phyloP scores from a whole-genome alignment of 805 yeast genomes.

The Tetrapisispora taiwanensis region DNA sequence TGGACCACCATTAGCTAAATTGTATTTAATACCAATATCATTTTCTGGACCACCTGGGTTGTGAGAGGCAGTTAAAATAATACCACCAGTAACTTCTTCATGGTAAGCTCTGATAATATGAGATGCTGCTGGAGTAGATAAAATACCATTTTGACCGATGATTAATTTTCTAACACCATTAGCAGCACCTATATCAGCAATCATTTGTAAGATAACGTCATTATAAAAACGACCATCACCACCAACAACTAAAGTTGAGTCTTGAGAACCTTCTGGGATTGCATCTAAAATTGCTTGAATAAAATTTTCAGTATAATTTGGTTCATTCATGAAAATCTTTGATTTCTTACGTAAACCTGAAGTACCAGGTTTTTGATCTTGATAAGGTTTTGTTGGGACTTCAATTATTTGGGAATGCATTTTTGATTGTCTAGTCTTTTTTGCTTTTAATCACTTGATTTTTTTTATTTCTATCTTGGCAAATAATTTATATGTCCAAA shows the following conservation, averaged over 20 bases:
- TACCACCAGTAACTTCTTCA: constrained; percentile 76
- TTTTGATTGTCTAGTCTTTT: neutral
- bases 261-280: constrained; percentile 84
- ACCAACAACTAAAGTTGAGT: constrained; percentile 77
- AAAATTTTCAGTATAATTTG: constrained; percentile 84
- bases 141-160: constrained; percentile 77
- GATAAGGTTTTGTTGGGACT: constrained; percentile 63
- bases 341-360: constrained; percentile 93
- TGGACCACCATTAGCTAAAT: constrained; percentile 92
- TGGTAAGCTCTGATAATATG: constrained; percentile 66
- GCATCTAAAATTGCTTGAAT: constrained; percentile 76
- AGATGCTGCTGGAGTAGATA: constrained; percentile 98
- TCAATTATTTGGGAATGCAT: constrained; percentile 10
- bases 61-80: constrained; percentile 92
- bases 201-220: constrained; percentile 67
- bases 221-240: constrained; percentile 97
- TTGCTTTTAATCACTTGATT: no score
- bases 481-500: no score
- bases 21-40: constrained; percentile 94
- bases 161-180: constrained; percentile 81
- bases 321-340: constrained; percentile 59
- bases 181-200: constrained; percentile 79
- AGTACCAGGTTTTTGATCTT: constrained; percentile 96
- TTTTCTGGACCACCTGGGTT: constrained; percentile 95
- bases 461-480: neutral